Conservation (phyloP, 2,329 filamentous ascomycete species). For the Bretziella fagacearum region DNA sequence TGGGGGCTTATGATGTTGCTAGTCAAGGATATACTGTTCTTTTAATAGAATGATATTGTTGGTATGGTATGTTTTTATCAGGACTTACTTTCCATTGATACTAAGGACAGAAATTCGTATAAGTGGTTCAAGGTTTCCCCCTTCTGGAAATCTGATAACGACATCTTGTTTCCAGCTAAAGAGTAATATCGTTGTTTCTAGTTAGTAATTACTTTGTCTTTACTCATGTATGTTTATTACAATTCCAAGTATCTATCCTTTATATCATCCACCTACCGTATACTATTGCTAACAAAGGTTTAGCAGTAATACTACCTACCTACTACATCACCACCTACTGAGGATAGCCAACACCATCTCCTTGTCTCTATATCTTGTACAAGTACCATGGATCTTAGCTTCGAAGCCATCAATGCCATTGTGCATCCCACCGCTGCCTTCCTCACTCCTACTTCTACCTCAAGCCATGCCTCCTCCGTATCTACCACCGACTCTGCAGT, state of each 20-base stretch:
- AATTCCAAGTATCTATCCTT: no score
- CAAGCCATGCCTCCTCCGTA: neutral
- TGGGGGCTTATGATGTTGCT: no score
- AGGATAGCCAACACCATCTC: no score
- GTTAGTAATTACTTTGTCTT: no score
- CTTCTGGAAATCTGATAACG: neutral
- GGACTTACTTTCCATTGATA: neutral
- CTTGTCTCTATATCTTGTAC: neutral
- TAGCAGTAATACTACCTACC: no score
- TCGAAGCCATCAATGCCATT: constrained; percentile 35
- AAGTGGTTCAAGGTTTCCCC: neutral
- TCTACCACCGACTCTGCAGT: neutral
- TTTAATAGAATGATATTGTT: neutral
- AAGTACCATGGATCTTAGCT: constrained; percentile 38
- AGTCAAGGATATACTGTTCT: no score
- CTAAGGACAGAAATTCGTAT: neutral
- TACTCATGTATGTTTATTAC: neutral
- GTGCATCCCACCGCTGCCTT: constrained; percentile 43
- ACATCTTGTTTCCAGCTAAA: no score
- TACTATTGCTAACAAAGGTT: no score
- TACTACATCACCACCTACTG: no score
- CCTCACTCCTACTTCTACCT: neutral
- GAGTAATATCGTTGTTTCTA: no score
- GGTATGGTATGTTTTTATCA: neutral
- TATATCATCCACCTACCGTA: no score